Evolutionary conservation across 2,329 filamentous ascomycete genomes (phyloP), one percentile per base, ranked within the genome.

Genomic region (Ceratocystis colombiana): DNA sequence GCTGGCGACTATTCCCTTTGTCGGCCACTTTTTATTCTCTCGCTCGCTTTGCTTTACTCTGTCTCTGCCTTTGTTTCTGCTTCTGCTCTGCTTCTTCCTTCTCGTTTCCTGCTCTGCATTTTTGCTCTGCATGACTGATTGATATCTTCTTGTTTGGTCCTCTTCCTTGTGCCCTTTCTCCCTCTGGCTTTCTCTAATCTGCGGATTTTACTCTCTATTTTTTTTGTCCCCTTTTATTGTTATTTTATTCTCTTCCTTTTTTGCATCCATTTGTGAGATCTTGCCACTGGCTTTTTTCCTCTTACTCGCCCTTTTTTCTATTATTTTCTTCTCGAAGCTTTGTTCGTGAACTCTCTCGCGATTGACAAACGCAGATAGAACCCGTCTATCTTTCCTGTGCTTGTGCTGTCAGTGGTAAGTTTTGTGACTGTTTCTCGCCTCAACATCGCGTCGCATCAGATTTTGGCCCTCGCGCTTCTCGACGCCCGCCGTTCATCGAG

Each of bases 21-120:
- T 61, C 59, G 64, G 64, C 64, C 59, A 66, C 64, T 45, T 55
- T 63, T 66, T 44, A 20, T 63, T 66, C 59, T 67, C 41, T 64
- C 62, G 45, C 44, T 65, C 55, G 45, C 55, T 65, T 48, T 22
- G 41, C 28, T 30, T 62, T 64, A 30, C 61, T 64, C 45, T 61
- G 10, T 61, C 33, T 53, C 45, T 59, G 37, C 30, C 53, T 62
- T 62, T 46, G 28, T 62, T 68, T 57, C 37, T 65, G 59, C 64
- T 59, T 44, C 33, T 44, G 28, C 20, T 61, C 57, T 65, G 53
- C 45, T 65, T 30, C 53, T 64, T 65, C 30, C 25, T 37, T 64
- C 44, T 67, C 22, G 28, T 53, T 50, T 37, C 44, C 28, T 62
- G 59, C 57, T 64, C 48, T 62, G 64, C 28, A 46, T 28, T 37